phyloP scores from a whole-genome alignment of 2,329 filamentous ascomycete species.

The Aspergillus melleus region DNA sequence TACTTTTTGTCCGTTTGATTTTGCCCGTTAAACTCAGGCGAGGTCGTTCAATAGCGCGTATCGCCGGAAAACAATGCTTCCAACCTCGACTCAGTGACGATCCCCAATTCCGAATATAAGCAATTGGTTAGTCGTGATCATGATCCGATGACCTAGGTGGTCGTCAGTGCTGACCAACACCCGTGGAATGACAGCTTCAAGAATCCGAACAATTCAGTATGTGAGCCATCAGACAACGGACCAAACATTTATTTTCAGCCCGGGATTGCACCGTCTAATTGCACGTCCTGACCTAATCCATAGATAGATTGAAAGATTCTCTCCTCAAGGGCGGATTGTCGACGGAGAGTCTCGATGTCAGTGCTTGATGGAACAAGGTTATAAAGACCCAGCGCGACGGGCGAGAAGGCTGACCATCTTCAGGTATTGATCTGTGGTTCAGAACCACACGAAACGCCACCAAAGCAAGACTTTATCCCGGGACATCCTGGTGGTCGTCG shows the following conservation, averaged over 20 bases:
- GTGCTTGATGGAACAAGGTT: neutral
- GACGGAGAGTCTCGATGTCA: slow-evolving; percentile 50
- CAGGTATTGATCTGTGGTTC: slow-evolving; percentile 24
- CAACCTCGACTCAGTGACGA: slow-evolving; percentile 49
- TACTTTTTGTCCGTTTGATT: neutral
- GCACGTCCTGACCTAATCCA: slow-evolving; percentile 2
- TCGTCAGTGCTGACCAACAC: neutral
- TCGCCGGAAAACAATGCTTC: slow-evolving; percentile 39
- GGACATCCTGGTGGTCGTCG: neutral
- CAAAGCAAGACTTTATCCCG: neutral
- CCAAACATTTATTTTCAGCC: neutral
- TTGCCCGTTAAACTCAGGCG: neutral
- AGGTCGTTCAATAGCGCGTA: slow-evolving; percentile 37
- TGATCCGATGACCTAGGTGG: neutral
- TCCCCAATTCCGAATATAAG: slow-evolving; percentile 64
- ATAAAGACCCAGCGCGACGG: neutral
- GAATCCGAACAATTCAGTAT: slow-evolving; percentile 16
- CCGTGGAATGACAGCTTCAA: slow-evolving; percentile 15
- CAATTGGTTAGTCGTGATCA: slow-evolving; percentile 48
- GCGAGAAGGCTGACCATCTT: slow-evolving; percentile 13
- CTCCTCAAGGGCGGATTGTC: slow-evolving; percentile 54
- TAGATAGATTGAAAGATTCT: slow-evolving; percentile 50
- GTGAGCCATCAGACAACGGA: neutral
- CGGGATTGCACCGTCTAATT: neutral
- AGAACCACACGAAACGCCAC: neutral